A percentile compares a stretch with the other conserved stretches of the same genome.
These are phyloP conservation scores for Penicillium manginii DNA, from an alignment of 495 filamentous ascomycete species.

Conservation along the genomic window DNA sequence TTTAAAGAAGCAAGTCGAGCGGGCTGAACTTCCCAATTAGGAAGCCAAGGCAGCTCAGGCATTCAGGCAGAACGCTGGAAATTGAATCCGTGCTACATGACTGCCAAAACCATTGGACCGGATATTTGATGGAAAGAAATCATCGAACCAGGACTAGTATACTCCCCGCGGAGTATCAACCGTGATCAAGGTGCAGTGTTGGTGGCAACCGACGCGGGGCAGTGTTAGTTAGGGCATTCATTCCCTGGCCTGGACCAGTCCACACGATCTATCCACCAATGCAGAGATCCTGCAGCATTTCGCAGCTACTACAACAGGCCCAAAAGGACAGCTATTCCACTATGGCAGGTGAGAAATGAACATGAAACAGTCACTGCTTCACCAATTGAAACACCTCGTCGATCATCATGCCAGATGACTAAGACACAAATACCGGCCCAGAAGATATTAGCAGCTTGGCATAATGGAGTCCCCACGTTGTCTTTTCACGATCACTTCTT, in stretches of 20 bases:
- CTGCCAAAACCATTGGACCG: neutral
- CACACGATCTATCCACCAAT: neutral
- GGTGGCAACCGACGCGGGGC: no score
- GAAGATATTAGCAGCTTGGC: conserved; percentile 11
- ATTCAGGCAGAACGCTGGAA: neutral
- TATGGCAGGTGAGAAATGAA: neutral
- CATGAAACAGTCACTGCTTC: conserved; percentile 1
- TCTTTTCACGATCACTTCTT: neutral
- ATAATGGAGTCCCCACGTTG: conserved; percentile 5
- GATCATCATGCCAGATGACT: conserved; percentile 7
- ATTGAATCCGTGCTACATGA: neutral
- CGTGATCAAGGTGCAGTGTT: no score
- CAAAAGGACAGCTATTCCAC: neutral
- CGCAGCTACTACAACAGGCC: neutral
- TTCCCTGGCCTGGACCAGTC: no score
- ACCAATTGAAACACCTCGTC: neutral
- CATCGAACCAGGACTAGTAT: neutral
- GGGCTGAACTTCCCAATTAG: neutral
- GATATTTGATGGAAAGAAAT: neutral
- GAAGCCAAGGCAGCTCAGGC: neutral
- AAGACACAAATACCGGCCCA: neutral
- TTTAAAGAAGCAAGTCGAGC: neutral
- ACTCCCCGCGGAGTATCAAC: no score
- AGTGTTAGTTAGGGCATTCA: neutral
- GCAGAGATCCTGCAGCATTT: neutral